Base-by-base conservation (phyloP, 2,329 filamentous ascomycete genomes). In the Colletotrichum cordylinicola region DNA sequence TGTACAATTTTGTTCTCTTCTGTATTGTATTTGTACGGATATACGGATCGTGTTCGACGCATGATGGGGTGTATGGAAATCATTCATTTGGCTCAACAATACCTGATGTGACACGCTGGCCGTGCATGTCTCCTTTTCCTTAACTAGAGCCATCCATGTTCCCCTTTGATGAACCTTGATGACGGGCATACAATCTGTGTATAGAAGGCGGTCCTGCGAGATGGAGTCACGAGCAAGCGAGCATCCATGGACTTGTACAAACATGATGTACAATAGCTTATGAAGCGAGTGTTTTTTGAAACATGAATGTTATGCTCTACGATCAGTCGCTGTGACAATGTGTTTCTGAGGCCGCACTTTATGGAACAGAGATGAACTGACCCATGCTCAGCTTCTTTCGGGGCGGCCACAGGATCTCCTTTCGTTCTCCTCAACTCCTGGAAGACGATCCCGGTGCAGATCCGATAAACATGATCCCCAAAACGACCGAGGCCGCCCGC, bases 21-120 rank as follows among this genome's bases (percentile, higher is more conserved):
- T 60, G 2, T 70, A 16, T 16, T 74, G 58, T 69, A 69, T 27
- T 65, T 69, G 35, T 74, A 66, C 65, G 29, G 64, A 69, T 73
- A 10, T 52, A 48, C 24, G 31, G 39, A 33, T 69, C 18, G 35
- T 18, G 43, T 27, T 52, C 27, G 24, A 69, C 10, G 9, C 70
- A 74, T 60, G 29, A 39, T 65, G 58, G 24, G 68, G 15, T 55
- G 24, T 65, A 27, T 31, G 65, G 61, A 67, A 27, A 67, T 15
- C 61, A 62, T 35, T 65, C 58, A 3, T 67, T 74, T 39, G 52
- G 58, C 43, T 39, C 37, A n/a, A 27, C 43, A 39, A 33, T 31
- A 12, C 15, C 48, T 65, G 43, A 29, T 48, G 21, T 64, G 64
- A 15, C 48, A 74, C 70, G 64, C 64, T 69, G 65, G 70, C 31